phyloP scores from a whole-genome alignment of 129 eudicot species.

The Sambucus nigra region DNA sequence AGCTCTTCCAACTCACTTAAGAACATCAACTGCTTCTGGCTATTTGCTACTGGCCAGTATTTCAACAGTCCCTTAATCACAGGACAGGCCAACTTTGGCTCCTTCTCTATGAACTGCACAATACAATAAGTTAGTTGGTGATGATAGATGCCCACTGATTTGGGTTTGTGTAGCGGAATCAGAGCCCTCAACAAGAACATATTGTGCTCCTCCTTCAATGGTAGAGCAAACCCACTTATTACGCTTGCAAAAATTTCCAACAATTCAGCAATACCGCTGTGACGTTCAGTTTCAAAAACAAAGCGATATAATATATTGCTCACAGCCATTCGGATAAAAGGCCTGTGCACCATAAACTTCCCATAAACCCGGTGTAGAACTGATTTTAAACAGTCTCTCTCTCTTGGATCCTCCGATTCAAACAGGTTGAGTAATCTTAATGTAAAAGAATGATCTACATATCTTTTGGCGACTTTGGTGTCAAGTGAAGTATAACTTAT shows the following conservation, averaged over 20 bases:
- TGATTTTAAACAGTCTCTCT: conserved; percentile 57
- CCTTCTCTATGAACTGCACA: conserved; percentile 65
- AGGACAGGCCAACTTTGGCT: conserved; percentile 41
- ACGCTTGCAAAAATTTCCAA: conserved; percentile 76
- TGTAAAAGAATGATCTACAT: conserved; percentile 44
- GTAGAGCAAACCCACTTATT: conserved; percentile 68
- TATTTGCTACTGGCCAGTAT: conserved; percentile 65
- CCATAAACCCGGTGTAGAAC: conserved; percentile 64
- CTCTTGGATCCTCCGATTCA: conserved; percentile 73
- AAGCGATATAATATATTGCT: conserved; percentile 53
- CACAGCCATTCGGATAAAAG: conserved; percentile 52
- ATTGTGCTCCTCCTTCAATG: conserved; percentile 66
- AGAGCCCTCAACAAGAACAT: conserved; percentile 46
- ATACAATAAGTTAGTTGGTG: conserved; percentile 64
- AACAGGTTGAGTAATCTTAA: conserved; percentile 44
- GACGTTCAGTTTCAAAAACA: conserved; percentile 53
- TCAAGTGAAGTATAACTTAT: conserved; percentile 42
- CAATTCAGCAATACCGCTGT: conserved; percentile 68
- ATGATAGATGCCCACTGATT: conserved; percentile 57
- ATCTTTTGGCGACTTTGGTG: conserved; percentile 45
- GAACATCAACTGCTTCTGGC: conserved; percentile 75
- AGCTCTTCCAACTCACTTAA: conserved; percentile 68
- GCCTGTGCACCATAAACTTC: conserved; percentile 70
- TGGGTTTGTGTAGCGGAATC: conserved; percentile 68
- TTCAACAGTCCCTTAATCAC: conserved; percentile 56